phyloP scores from a whole-genome alignment of 2,329 filamentous ascomycete genomes.

The Verruconis gallopava region DNA sequence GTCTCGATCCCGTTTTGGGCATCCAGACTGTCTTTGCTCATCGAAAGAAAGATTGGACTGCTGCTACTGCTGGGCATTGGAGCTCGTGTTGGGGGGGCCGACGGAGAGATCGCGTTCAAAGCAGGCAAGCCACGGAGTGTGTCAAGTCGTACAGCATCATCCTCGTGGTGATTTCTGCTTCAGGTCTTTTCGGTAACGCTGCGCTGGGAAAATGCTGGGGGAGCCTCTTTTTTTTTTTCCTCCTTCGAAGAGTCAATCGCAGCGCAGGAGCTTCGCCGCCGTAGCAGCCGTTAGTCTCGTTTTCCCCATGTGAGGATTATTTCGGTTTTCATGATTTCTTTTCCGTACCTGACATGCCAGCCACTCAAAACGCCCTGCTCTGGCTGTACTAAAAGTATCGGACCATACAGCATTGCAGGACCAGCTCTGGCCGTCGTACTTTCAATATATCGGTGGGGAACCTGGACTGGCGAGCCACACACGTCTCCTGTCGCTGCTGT shows the following conservation, averaged over 20 bases:
- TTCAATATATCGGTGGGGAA: no score
- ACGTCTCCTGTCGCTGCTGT: no score
- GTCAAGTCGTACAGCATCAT: no score
- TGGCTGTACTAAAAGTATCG: not conserved
- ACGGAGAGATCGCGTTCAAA: no score
- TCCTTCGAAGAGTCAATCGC: not conserved
- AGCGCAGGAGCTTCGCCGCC: no score
- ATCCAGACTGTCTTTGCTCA: not conserved
- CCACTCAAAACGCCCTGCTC: not conserved
- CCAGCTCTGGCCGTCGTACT: not conserved
- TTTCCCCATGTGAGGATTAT: not conserved
- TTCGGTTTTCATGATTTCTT: slow-evolving; percentile 1
- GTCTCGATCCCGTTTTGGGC: not conserved
- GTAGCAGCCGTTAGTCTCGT: not conserved
- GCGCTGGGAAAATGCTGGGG: not conserved
- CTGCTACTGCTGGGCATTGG: no score
- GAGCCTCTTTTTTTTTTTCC: no score
- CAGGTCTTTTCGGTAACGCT: not conserved
- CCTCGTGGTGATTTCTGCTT: no score
- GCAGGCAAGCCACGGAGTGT: no score
- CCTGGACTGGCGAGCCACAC: no score
- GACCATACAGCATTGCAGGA: not conserved
- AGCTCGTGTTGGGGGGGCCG: no score
- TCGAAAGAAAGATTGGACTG: no score
- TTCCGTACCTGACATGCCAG: not conserved